Base-by-base conservation (phyloP, 2,329 filamentous ascomycete genomes). In the Alternaria sp. region DNA sequence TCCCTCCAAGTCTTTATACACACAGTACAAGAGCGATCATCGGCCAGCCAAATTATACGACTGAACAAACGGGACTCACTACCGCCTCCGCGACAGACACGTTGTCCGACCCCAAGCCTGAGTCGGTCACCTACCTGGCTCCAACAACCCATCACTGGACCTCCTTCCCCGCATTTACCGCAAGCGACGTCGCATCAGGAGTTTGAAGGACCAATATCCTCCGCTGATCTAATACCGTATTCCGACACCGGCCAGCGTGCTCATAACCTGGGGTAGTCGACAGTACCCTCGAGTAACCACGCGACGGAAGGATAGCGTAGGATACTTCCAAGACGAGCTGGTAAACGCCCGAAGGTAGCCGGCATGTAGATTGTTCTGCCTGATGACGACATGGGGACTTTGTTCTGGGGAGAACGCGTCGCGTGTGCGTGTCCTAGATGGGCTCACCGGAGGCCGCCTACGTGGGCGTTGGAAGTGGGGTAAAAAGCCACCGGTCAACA, bases 221-320 rank as follows among this genome's bases (percentile, higher is more conserved):
- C 19, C 32, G 17, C 23, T n/a, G 5, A 23, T n/a, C 15, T 51
- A 30, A 21, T 32, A 32, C 47, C 28, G 11, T 15, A 51, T 45
- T 28, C 51, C 43, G 43, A 28, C 30, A 28, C 40, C 43, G 43
- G 43, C 47, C 43, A 40, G 57, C 43, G 13, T 28, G n/a, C 5
- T 15, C 8, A 17, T 25, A 5, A 40, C 36, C 12, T 6, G 11
- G n/a, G 17, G 30, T 25, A 50, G 12, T 57, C 55, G 23, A 50
- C n/a, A 51, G 3, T 59, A 59, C 36, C 57, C 57, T 49, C n/a
- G 11, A 28, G 28, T 60, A 60, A 12, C 57, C 57, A 60, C n/a
- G 43, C 19, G 50, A 30, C 26, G n/a, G n/a, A 36, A 55, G 51
- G 51, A 44, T 60, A 49, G 4, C 47, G 15, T 21, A 51, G 17